Percentiles rank a stretch among this genome's conserved stretches.
phyloP scores from a whole-genome alignment of 495 filamentous ascomycete genomes.

The Hyaloscypha hepaticicola region DNA sequence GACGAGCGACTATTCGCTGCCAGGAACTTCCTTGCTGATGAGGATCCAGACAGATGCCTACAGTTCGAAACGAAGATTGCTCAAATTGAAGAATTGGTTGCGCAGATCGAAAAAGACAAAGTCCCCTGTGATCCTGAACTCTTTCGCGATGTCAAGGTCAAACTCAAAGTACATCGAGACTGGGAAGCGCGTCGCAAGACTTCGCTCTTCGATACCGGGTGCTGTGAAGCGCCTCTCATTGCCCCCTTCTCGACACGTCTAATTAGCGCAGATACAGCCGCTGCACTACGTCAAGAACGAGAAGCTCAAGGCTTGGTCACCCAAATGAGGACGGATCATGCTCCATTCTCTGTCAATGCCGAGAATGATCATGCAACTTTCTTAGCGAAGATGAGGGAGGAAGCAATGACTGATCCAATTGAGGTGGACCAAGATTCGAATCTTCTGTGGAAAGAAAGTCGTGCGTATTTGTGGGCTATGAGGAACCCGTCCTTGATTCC shows the following conservation, averaged over 20 bases:
- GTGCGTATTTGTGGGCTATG: slow-evolving; percentile 24
- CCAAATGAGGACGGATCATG: slow-evolving; percentile 25
- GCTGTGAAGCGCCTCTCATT: slow-evolving; percentile 1
- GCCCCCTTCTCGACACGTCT: slow-evolving; percentile 22
- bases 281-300: not conserved
- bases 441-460: slow-evolving; percentile 17
- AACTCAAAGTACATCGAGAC: slow-evolving; percentile 22
- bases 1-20: slow-evolving; percentile 22
- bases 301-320: slow-evolving; percentile 7
- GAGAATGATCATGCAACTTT: slow-evolving; percentile 22
- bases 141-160: slow-evolving; percentile 28
- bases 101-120: slow-evolving; percentile 12
- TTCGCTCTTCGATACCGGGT: not conserved
- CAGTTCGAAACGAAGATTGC: slow-evolving; percentile 10
- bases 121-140: slow-evolving; percentile 12
- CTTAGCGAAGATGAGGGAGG: slow-evolving; percentile 11
- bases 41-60: slow-evolving; percentile 24
- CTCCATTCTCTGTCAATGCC: slow-evolving; percentile 23
- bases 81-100: slow-evolving; percentile 24
- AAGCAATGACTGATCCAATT: slow-evolving; percentile 2
- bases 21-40: slow-evolving; percentile 31
- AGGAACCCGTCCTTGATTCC: slow-evolving; percentile 25
- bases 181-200: slow-evolving; percentile 18
- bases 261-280: not conserved
- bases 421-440: slow-evolving; percentile 16